Conservation (phyloP, 2,329 filamentous ascomycete genomes). For the Curvularia verruculosa region DNA sequence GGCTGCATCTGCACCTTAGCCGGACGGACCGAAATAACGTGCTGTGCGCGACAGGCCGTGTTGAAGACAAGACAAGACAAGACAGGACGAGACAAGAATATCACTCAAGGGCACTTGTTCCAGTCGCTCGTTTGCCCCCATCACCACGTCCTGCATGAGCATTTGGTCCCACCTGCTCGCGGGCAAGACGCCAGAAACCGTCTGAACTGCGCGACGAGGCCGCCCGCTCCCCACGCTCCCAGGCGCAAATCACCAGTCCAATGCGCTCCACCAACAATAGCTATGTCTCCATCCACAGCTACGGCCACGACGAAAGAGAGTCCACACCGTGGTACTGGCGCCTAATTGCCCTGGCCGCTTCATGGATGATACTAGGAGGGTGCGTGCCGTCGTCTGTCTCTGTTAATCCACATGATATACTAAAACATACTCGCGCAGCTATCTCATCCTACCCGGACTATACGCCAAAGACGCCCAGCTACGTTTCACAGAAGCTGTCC, state of each 20-base stretch:
- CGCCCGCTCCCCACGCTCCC: conserved; percentile 21
- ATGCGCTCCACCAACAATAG: conserved; percentile 40
- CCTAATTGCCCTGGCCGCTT: conserved; percentile 51
- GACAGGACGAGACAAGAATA: conserved; percentile 7
- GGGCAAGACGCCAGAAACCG: conserved; percentile 22
- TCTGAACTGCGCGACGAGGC: conserved; percentile 27
- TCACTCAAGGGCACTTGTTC: conserved; percentile 13
- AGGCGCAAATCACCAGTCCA: conserved; percentile 31
- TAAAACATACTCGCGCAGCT: conserved; percentile 43
- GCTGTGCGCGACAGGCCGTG: conserved; percentile 33
- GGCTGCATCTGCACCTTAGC: conserved; percentile 16
- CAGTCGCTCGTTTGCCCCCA: conserved; percentile 16
- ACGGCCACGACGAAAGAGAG: conserved; percentile 28
- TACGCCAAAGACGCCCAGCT: conserved; percentile 51
- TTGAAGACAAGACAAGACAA: no score
- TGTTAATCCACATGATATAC: neutral
- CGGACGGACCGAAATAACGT: conserved; percentile 29
- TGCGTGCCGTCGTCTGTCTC: conserved; percentile 31
- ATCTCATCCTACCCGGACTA: conserved; percentile 56
- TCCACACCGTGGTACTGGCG: conserved; percentile 57
- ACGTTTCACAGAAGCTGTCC: conserved; percentile 48
- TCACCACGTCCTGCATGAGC: conserved; percentile 22
- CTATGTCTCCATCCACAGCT: conserved; percentile 40
- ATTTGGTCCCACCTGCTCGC: conserved; percentile 9
- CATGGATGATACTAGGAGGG: conserved; percentile 58